Base-by-base conservation (phyloP, 805 yeast genomes). In the Yamadazyma scolyti region DNA sequence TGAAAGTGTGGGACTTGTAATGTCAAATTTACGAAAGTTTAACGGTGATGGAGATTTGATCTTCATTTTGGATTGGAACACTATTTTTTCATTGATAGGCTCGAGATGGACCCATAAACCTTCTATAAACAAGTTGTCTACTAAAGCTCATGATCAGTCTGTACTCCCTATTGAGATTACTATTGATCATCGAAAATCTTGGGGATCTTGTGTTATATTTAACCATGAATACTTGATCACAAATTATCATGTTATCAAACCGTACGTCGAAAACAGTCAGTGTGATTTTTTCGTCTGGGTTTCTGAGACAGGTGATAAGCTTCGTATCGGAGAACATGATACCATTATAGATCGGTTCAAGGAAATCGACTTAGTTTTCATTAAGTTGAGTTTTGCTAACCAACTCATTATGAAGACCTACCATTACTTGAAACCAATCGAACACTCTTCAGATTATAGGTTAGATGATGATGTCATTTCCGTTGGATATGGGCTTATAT, bases 41-140 rank as follows among this genome's bases (percentile, higher is more conserved):
- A 60, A 67, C 36, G 74, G 74, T 6, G 71, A 66, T 30, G 76
- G 76, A 3, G 73, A 69, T 26, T 42, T 71, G 29, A 35, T 60
- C 5, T 42, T 56, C 14, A 40, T 63, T 3, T n/a, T 57, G 8
- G 39, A 60, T 3, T 60, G 65, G 65, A 30, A 35, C 4, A 11
- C 20, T 1, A 40, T 56, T 10, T 44, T 38, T 29, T 16, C 24
- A 9, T 9, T 31, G 3, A 25, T 36, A 11, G 10, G 10, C n/a
- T 8, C 10, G 20, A n/a, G 10, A n/a, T 13, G 11, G 7, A 9
- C 18, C 16, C 20, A 6, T n/a, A 18, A 6, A 4, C 30, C 30
- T 11, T 6, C 6, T 6, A 7, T 6, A 6, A 33, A 27, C 14
- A 33, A 28, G 20, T 16, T 27, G 6, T 8, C 20, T 8, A 23